Base-by-base conservation (phyloP, 2,329 filamentous ascomycete species). In the Pseudogymnoascus sp. region DNA sequence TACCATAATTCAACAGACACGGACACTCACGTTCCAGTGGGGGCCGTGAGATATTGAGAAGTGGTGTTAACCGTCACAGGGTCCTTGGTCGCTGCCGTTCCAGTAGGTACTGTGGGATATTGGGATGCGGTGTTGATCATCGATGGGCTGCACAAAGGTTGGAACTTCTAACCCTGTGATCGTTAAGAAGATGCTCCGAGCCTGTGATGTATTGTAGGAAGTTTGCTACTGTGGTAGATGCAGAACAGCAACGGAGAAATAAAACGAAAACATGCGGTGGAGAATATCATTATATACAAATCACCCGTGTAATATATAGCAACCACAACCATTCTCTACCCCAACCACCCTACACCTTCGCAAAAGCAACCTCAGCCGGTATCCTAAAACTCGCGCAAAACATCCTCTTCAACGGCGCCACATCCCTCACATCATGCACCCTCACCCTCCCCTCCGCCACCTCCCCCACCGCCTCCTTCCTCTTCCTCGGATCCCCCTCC, bases 321-420 rank as follows among this genome's bases (percentile, higher is more conserved):
- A 2, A 41, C 16, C 39, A 9, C 16, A 22, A 41, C 12, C 22
- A 22, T 9, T 14, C n/a, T 5, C 28, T 7, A 14, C 33, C 12
- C 12, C 33, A 35, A 60, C 11, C 33, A 28, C 9, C n/a, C 6
- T 52, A 36, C 16, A 60, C 36, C 62, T 64, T 55, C 52, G 66
- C 60, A 77, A 96, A 97, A 12, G 92, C 94, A 5, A 97, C 90
- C 69, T 90, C 86, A 35, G 79, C 76, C 2, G 94, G 94, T 64
- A 99, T 73, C 65, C 92, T 84, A 76, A 99, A 97, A 68, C 86
- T 95, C 30, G 91, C 93, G 74, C 94, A 97, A 75, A 93, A 97
- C 92, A 97, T 97, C 72, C 89, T 84, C 81, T 99, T 99, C 71
- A 91, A 88, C 4, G 94, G 94, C 63, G 92, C 90, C 62, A 99